phyloP scores from a whole-genome alignment of 73 alveolate genomes.

The Paramecium sexaurelia region DNA sequence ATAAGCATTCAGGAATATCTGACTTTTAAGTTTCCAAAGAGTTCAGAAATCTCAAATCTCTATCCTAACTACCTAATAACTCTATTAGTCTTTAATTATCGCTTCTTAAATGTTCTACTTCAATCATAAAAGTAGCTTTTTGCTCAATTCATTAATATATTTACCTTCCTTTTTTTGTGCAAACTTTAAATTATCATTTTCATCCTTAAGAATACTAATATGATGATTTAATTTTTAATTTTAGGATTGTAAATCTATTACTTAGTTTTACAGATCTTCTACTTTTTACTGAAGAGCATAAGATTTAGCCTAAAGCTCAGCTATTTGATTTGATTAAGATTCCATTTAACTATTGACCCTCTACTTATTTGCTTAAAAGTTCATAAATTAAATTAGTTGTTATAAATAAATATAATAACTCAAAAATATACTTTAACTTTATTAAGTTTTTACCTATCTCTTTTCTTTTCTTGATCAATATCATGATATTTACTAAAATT shows the following conservation, averaged over 20 bases:
- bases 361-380: neutral
- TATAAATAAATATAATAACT: neutral
- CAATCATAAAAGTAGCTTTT: neutral
- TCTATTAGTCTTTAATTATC: neutral
- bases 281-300: neutral
- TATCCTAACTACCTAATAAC: neutral
- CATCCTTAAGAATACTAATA: neutral
- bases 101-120: neutral
- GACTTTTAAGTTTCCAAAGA: neutral
- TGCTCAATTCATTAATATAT: neutral
- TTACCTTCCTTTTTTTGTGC: neutral
- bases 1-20: neutral
- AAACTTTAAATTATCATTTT: neutral
- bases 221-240: neutral
- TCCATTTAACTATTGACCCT: neutral
- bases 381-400: neutral
- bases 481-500: constrained; percentile 15
- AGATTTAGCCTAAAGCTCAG: neutral
- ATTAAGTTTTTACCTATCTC: neutral
- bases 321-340: neutral
- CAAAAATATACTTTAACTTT: constrained; percentile 5
- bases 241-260: neutral
- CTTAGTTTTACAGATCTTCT: neutral
- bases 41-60: neutral
- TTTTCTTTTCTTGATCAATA: neutral